A percentile compares a stretch with the other conserved stretches of the same genome.
These are phyloP conservation scores for Parasitella parasitica DNA, from an alignment of 371 early-diverging fungal genomes.

Conservation along the genomic window DNA sequence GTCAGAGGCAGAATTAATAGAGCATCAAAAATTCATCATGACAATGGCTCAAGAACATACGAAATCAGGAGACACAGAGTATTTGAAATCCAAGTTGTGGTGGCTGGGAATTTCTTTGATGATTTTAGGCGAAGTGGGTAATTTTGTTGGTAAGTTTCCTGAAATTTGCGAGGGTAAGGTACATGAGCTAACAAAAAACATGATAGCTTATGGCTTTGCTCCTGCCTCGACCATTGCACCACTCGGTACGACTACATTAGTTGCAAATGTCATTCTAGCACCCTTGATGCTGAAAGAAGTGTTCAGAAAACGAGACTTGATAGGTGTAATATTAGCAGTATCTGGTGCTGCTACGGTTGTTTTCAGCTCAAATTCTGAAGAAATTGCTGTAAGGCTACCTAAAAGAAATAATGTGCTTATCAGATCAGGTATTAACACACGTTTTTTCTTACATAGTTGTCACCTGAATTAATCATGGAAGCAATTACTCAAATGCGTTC, in stretches of 20 bases:
- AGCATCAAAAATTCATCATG: constrained; percentile 41
- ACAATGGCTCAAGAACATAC: constrained; percentile 46
- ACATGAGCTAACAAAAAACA: neutral
- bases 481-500: constrained; percentile 62
- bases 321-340: constrained; percentile 70
- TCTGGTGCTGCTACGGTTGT: constrained; percentile 72
- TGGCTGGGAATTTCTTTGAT: constrained; percentile 76
- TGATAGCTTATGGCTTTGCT: constrained; percentile 75
- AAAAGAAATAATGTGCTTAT: neutral
- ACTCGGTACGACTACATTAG: constrained; percentile 71
- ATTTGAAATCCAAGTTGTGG: constrained; percentile 65
- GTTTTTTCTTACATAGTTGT: constrained; percentile 39
- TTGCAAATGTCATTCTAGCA: constrained; percentile 73
- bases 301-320: constrained; percentile 64
- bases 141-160: constrained; percentile 48
- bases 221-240: constrained; percentile 84
- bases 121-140: constrained; percentile 72
- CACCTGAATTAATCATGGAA: constrained; percentile 61
- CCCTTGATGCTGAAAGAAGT: constrained; percentile 71
- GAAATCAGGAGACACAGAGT: constrained; percentile 43
- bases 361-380: constrained; percentile 60
- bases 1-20: constrained; percentile 31
- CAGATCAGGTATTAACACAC: neutral
- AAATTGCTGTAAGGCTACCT: constrained; percentile 48
- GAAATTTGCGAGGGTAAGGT: neutral